Percentiles rank a stretch among this genome's conserved stretches.
Conservation (phyloP, 805 yeast genomes). For the Starmerella vaccinii region DNA sequence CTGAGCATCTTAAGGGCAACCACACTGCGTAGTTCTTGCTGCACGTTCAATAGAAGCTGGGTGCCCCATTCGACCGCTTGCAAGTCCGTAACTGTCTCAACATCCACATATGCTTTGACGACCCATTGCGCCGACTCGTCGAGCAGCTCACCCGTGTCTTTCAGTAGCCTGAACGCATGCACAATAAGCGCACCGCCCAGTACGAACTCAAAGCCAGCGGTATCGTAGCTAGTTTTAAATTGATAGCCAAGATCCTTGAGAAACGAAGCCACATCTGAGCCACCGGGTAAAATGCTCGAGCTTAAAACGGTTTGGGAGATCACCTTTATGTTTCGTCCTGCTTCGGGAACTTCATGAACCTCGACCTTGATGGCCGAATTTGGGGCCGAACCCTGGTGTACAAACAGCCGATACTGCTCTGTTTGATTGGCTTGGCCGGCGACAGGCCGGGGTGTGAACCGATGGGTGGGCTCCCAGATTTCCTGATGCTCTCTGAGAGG, state of each 20-base stretch:
- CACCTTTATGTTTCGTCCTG: slow-evolving; percentile 37
- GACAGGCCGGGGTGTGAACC: slow-evolving; percentile 27
- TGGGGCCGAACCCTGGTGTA: slow-evolving; percentile 8
- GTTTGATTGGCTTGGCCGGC: slow-evolving; percentile 25
- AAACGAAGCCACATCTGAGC: slow-evolving; percentile 32
- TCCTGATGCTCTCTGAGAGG: slow-evolving; percentile 25
- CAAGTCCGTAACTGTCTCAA: slow-evolving; percentile 62
- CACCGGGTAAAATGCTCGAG: slow-evolving; percentile 29
- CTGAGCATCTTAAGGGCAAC: slow-evolving; percentile 66
- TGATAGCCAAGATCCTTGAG: slow-evolving; percentile 63
- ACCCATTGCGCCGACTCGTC: slow-evolving; percentile 29
- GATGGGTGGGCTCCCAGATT: slow-evolving; percentile 29
- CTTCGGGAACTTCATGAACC: slow-evolving; percentile 33
- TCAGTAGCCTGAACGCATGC: slow-evolving; percentile 40
- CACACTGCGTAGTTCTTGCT: slow-evolving; percentile 56
- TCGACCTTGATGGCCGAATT: slow-evolving; percentile 17
- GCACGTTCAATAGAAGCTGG: slow-evolving; percentile 49
- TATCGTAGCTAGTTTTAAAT: slow-evolving; percentile 51
- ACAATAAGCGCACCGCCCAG: slow-evolving; percentile 47
- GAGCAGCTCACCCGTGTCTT: slow-evolving; percentile 18
- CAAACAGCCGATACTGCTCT: slow-evolving; percentile 31
- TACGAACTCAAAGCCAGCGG: slow-evolving; percentile 51
- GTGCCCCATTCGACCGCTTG: slow-evolving; percentile 59
- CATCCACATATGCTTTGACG: slow-evolving; percentile 58
- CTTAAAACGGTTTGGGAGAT: slow-evolving; percentile 60